Conservation (phyloP, 441 rosid genomes). For the Raphanus hybrid region DNA sequence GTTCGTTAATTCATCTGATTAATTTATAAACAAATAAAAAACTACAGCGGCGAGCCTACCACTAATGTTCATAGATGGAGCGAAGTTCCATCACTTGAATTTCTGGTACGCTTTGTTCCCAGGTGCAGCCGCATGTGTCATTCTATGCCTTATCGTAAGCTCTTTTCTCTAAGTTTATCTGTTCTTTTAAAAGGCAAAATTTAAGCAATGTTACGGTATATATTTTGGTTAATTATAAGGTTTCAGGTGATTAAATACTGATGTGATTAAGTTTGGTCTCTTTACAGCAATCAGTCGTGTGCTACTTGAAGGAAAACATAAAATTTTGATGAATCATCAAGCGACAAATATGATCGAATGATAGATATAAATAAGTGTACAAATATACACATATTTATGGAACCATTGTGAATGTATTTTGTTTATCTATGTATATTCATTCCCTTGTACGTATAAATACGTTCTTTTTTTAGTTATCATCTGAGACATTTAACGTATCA, state of each 20-base stretch:
- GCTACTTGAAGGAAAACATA: slow-evolving; percentile 67
- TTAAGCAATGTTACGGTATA: background rate
- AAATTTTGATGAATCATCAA: slow-evolving; percentile 56
- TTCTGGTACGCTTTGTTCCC: slow-evolving; percentile 83
- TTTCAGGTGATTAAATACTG: background rate
- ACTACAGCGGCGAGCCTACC: slow-evolving; percentile 90
- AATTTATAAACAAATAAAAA: background rate
- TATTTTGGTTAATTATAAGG: slow-evolving; percentile 8
- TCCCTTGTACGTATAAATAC: slow-evolving; percentile 23
- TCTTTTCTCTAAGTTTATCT: background rate
- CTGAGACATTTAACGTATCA: background rate
- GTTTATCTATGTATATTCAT: slow-evolving; percentile 26
- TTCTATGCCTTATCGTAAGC: slow-evolving; percentile 75
- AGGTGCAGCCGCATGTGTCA: slow-evolving; percentile 76
- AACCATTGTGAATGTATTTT: slow-evolving; percentile 32
- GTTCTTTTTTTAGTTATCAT: background rate
- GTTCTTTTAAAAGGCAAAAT: background rate
- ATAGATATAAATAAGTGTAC: slow-evolving; percentile 8
- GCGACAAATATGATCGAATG: background rate
- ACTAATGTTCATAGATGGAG: slow-evolving; percentile 81
- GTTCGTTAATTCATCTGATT: background rate
- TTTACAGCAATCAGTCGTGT: slow-evolving; percentile 83
- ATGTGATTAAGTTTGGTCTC: background rate
- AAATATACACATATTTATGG: slow-evolving; percentile 21
- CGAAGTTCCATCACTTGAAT: slow-evolving; percentile 69